Evolutionary conservation across 1,284 basidiomycete species (phyloP).

Genomic region (Moesziomyces antarcticus): DNA sequence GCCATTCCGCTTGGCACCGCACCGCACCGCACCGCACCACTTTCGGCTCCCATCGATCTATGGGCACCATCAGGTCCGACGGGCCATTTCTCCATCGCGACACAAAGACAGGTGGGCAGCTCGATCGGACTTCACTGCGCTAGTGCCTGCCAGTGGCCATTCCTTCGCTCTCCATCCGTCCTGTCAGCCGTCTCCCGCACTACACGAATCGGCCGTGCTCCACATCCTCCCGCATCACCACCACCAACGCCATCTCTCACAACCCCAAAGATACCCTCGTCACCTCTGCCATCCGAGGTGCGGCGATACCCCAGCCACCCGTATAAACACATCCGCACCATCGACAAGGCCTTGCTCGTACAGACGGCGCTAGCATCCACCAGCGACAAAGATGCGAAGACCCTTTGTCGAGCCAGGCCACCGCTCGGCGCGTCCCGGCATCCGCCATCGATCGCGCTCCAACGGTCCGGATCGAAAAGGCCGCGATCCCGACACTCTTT

Average conservation of each 20-base stretch:
- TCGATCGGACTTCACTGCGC: conserved; percentile 8
- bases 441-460: conserved; percentile 39
- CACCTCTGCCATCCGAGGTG: background rate
- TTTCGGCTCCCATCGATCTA: too few species aligned
- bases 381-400: conserved; percentile 27
- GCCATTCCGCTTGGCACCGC: too few species aligned
- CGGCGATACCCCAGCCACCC: conserved; percentile 2
- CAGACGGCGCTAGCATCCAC: background rate
- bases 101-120: background rate
- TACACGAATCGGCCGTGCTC: background rate
- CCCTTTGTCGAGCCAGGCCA: conserved; percentile 46
- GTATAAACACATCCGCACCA: too few species aligned
- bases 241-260: background rate
- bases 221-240: background rate
- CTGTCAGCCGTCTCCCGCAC: background rate
- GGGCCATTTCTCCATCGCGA: too few species aligned
- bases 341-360: too few species aligned
- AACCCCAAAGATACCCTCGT: conserved; percentile 3
- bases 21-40: too few species aligned
- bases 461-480: conserved; percentile 44
- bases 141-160: background rate
- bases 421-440: conserved; percentile 42
- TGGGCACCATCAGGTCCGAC: too few species aligned
- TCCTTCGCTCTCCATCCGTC: conserved; percentile 1
- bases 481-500: conserved; percentile 32